Base-by-base conservation (phyloP, 2,329 filamentous ascomycete species). In the Curvularia verruculosa region DNA sequence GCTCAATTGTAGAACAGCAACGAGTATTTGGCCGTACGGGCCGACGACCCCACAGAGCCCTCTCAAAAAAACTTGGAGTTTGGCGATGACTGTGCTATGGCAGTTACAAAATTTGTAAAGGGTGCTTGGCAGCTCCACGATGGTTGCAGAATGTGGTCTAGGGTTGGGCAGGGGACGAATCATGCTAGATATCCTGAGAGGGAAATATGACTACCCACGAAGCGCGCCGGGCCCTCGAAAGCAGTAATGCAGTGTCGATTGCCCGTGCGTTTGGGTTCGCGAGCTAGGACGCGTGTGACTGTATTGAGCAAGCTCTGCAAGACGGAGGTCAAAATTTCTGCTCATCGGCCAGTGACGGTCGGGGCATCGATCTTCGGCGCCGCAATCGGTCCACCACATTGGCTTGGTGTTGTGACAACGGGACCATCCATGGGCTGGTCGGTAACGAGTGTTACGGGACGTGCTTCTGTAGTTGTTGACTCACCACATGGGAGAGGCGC, bases 251-350 rank as follows among this genome's bases (percentile, higher is more conserved):
- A 46, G 49, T 40, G 54, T 36, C 31, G 39, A 40, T 36, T n/a
- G 39, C 54, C 18, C 49, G 50, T 43, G 54, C 39, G 28, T 45
- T 40, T 31, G 29, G 44, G 36, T 24, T 13, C 46, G 36, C 19
- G 23, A 15, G 21, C 37, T 48, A 48, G 36, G 37, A 24, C 48
- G 44, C 26, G 43, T 58, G 43, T 54, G 54, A 58, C 54, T 58
- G 40, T 29, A 52, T 54, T 41, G 29, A 56, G 59, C 40, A 57
- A 45, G 54, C 36, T 44, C 36, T 51, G 54, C 44, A 45, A 56
- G 58, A 60, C 55, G 34, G n/a, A 60, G 39, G 41, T 59, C 66
- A 57, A 69, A 69, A 69, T 55, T 63, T 66, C 63, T 66, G 61
- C 51, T 59, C 64, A 58, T 59, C 52, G 57, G 57, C 39, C 12